Evolutionary conservation across 257 asterid species (phyloP).

Genomic region (Voacanga thouarsii): DNA sequence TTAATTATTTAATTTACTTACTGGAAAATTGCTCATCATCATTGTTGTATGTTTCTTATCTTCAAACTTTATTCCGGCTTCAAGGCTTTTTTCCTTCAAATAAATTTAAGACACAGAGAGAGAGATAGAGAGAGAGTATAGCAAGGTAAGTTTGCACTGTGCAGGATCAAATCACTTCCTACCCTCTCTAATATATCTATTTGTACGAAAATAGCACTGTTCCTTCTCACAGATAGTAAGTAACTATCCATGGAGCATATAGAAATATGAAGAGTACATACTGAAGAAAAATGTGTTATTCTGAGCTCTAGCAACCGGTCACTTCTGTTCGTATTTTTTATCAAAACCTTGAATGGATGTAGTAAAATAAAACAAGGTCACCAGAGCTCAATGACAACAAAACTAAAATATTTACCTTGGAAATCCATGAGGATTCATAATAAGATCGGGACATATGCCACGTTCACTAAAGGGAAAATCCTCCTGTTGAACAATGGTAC

Average conservation of each 20-base stretch:
- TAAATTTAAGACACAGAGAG: not conserved
- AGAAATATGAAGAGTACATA: not conserved
- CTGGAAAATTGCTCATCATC: not conserved
- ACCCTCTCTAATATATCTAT: not conserved
- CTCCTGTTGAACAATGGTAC: conserved; percentile 89
- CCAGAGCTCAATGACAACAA: not conserved
- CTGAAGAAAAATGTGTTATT: not conserved
- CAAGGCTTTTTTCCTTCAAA: not conserved
- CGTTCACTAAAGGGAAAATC: conserved; percentile 96
- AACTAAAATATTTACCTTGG: conserved; percentile 53
- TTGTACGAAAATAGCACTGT: too few relatives aligned
- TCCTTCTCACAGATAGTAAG: not conserved
- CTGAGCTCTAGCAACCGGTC: not conserved
- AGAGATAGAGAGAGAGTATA: not conserved
- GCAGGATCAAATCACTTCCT: not conserved
- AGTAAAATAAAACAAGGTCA: not conserved
- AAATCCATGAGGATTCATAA: conserved; percentile 99
- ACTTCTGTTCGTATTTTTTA: not conserved
- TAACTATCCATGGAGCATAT: not conserved
- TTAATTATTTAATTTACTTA: not conserved
- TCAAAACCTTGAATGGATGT: not conserved
- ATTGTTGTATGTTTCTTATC: not conserved
- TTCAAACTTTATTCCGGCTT: not conserved
- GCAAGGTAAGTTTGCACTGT: not conserved
- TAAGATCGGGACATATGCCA: conserved; percentile 96